phyloP scores from a whole-genome alignment of 345 rosid species.

The Salix dunnii region DNA sequence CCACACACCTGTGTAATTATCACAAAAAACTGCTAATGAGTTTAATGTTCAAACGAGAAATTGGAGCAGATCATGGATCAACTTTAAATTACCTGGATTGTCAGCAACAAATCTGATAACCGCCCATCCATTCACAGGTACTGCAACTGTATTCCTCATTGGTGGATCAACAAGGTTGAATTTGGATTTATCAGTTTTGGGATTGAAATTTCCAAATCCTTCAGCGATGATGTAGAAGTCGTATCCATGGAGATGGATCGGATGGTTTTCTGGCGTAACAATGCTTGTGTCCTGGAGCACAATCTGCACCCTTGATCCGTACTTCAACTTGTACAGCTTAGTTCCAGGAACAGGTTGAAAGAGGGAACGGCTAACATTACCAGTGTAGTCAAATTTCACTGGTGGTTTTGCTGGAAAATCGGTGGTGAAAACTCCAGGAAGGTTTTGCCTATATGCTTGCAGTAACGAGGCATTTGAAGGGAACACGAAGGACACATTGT shows the following conservation, averaged over 20 bases:
- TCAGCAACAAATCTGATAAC: conserved; percentile 92
- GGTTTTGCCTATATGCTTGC: conserved; percentile 61
- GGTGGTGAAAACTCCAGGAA: conserved; percentile 76
- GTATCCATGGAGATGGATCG: conserved; percentile 88
- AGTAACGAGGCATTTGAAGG: conserved; percentile 65
- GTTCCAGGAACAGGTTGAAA: conserved; percentile 72
- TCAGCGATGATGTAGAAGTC: conserved; percentile 81
- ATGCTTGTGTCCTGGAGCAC: conserved; percentile 86
- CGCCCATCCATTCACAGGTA: conserved; percentile 82
- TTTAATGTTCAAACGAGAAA: not conserved
- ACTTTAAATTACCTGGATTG: conserved; percentile 68
- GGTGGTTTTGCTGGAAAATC: conserved; percentile 78
- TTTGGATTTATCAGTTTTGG: conserved; percentile 56
- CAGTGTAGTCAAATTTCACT: conserved; percentile 68
- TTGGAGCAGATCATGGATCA: not conserved
- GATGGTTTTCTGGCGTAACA: conserved; percentile 80
- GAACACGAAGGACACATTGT: conserved; percentile 74
- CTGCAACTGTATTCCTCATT: conserved; percentile 72
- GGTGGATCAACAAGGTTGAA: conserved; percentile 94
- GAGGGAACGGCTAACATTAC: conserved; percentile 64
- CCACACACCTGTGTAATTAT: conserved; percentile 64
- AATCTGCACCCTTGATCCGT: conserved; percentile 69
- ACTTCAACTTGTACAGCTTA: conserved; percentile 60
- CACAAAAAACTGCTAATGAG: not conserved
- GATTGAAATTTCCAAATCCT: conserved; percentile 88